These are phyloP conservation scores for Houttuynia cordata DNA, from an alignment of 164 flowering plant species.

Conservation along the genomic window DNA sequence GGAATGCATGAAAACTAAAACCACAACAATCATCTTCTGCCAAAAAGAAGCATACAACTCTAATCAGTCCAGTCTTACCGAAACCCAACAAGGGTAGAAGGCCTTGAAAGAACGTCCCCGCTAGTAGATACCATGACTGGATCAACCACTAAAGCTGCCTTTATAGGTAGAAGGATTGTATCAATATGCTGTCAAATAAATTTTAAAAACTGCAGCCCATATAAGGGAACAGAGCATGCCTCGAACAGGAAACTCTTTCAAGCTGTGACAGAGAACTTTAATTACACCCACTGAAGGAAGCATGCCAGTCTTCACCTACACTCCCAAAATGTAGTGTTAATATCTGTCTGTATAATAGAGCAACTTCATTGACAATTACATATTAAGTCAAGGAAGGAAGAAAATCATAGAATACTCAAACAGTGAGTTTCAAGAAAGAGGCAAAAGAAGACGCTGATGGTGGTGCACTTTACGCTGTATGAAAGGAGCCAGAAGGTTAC, in stretches of 20 bases:
- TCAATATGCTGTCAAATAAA: conserved; percentile 13
- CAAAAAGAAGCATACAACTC: neutral
- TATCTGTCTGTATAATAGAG: conserved; percentile 4
- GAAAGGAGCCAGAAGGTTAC: too few relatives aligned
- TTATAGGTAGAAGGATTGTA: conserved; percentile 17
- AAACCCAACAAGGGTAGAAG: conserved; percentile 46
- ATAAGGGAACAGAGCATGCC: conserved; percentile 27
- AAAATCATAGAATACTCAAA: neutral
- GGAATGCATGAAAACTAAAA: neutral
- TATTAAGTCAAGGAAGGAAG: neutral
- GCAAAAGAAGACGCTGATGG: too few relatives aligned
- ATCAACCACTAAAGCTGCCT: conserved; percentile 95
- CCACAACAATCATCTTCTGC: neutral
- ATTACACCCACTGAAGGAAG: conserved; percentile 70
- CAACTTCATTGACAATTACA: neutral
- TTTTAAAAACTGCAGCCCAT: neutral
- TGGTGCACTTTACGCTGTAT: too few relatives aligned
- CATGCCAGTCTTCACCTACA: conserved; percentile 97
- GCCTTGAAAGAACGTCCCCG: conserved; percentile 93
- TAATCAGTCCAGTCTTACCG: conserved; percentile 35
- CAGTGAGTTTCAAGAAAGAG: neutral
- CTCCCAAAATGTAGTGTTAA: conserved; percentile 4
- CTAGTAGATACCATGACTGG: conserved; percentile 99
- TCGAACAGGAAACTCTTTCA: conserved; percentile 53
- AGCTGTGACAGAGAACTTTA: conserved; percentile 39